Evolutionary conservation across 306 rosid species (phyloP).

Genomic region (Quercus ilex): DNA sequence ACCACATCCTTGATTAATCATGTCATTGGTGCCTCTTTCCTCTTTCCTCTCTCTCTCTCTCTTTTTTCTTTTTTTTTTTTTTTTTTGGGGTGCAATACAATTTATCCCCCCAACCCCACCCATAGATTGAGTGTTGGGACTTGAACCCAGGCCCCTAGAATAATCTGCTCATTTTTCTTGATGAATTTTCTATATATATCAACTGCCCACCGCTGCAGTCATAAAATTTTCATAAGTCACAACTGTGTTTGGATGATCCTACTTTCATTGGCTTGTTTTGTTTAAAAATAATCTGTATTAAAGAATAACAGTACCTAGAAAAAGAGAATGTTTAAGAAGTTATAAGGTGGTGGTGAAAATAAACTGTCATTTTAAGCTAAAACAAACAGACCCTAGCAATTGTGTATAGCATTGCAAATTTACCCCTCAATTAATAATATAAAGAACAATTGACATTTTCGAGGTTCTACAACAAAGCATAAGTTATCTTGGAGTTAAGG

Average conservation of each 20-base stretch:
- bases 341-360: too few species aligned
- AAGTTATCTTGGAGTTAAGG: background rate
- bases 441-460: background rate
- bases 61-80: too few species aligned
- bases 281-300: too few species aligned
- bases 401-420: background rate
- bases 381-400: background rate
- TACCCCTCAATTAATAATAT: background rate
- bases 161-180: background rate
- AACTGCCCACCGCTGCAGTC: background rate
- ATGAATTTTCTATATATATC: background rate
- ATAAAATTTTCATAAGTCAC: background rate
- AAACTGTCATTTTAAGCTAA: too few species aligned
- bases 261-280: too few species aligned
- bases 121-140: too few species aligned
- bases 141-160: too few species aligned
- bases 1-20: background rate
- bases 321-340: too few species aligned
- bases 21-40: background rate
- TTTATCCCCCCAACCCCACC: too few species aligned
- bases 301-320: too few species aligned
- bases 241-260: too few species aligned
- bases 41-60: background rate
- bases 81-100: too few species aligned
- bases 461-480: background rate